phyloP scores from a whole-genome alignment of 208 protist genomes.

The Angomonas deanei region DNA sequence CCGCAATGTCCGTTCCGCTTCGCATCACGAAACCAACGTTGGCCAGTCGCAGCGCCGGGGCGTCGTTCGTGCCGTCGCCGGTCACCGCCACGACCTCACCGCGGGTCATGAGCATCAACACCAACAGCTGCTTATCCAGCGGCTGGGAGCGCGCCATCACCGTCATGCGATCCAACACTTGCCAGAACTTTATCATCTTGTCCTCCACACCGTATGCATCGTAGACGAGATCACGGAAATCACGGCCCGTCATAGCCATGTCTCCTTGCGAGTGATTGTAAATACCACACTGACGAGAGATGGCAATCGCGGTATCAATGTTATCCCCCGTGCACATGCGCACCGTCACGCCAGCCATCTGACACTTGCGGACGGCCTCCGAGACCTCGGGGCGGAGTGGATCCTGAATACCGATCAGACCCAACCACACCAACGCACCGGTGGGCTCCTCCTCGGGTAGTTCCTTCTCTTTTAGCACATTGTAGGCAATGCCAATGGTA shows the following conservation, averaged over 20 bases:
- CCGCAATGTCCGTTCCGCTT: slow-evolving; percentile 94
- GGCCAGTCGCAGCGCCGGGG: slow-evolving; percentile 92
- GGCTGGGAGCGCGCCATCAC: slow-evolving; percentile 88
- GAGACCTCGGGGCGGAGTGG: slow-evolving; percentile 92
- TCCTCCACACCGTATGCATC: slow-evolving; percentile 69
- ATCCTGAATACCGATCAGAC: slow-evolving; percentile 94
- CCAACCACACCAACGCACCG: slow-evolving; percentile 86
- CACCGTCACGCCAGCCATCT: slow-evolving; percentile 92
- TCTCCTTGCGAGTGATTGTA: slow-evolving; percentile 49
- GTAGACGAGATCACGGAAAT: slow-evolving; percentile 82
- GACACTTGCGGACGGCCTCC: slow-evolving; percentile 86
- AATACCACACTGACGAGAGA: slow-evolving; percentile 92
- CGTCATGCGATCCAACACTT: slow-evolving; percentile 63
- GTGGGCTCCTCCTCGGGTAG: slow-evolving; percentile 54
- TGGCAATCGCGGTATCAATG: slow-evolving; percentile 90
- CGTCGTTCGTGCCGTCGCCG: slow-evolving; percentile 97
- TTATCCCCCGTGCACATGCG: slow-evolving; percentile 96
- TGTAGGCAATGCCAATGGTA: slow-evolving; percentile 83
- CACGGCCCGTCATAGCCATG: slow-evolving; percentile 85
- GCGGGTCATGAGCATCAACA: slow-evolving; percentile 75
- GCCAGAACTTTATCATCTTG: slow-evolving; percentile 68
- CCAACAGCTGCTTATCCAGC: slow-evolving; percentile 86
- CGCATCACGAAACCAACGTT: slow-evolving; percentile 98
- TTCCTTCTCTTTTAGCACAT: slow-evolving; percentile 13
- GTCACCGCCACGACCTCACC: slow-evolving; percentile 85